Evolutionary conservation across 306 rosid genomes (phyloP).

Genomic region (Cicer judaicum): DNA sequence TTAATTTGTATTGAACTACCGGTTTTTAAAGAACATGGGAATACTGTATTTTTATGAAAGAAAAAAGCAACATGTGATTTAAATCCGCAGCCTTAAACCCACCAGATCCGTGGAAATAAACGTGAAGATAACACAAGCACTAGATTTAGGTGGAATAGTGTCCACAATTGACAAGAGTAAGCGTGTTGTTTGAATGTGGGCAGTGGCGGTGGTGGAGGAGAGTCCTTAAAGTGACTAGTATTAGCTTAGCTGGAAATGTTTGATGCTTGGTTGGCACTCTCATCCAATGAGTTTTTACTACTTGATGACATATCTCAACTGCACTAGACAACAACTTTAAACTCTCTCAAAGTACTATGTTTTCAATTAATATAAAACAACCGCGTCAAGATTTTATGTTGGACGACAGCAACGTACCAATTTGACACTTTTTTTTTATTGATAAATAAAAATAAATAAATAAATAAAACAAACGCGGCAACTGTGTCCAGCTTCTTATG

Average conservation of each 20-base stretch:
- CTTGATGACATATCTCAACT: neutral
- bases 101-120: neutral
- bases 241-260: slow-evolving; percentile 34
- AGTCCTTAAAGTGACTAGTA: neutral
- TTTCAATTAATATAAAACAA: no score
- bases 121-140: no score
- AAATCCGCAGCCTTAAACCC: neutral
- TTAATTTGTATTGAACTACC: no score
- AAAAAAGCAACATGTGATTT: neutral
- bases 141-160: neutral
- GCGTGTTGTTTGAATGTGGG: neutral
- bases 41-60: no score
- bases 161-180: no score
- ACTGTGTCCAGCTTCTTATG: slow-evolving; percentile 41
- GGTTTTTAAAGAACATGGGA: no score
- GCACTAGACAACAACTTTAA: neutral
- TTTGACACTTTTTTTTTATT: neutral
- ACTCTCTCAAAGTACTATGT: neutral
- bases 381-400: no score
- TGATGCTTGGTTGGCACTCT: slow-evolving; percentile 38
- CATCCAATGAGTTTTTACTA: neutral
- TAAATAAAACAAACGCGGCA: slow-evolving; percentile 1
- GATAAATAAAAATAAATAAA: no score
- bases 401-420: neutral
- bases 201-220: slow-evolving; percentile 24